Evolutionary conservation across 345 rosid species (phyloP).

Genomic region (Heritiera littoralis): DNA sequence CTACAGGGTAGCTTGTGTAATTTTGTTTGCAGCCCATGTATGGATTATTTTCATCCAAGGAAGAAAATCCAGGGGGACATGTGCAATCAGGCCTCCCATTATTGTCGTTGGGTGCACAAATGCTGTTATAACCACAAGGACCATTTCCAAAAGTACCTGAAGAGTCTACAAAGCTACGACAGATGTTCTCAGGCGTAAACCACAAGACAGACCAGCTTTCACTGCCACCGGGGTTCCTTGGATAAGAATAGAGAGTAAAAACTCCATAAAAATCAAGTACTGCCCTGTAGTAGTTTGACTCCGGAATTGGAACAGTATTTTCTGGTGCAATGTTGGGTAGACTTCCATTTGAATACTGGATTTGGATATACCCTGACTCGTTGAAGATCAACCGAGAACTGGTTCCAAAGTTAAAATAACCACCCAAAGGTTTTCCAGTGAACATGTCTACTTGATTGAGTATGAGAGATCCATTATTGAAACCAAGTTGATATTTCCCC

Average conservation of each 20-base stretch:
- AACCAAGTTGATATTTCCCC: slow-evolving; percentile 24
- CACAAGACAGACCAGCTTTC: background rate
- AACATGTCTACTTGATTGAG: slow-evolving; percentile 23
- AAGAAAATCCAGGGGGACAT: slow-evolving; percentile 13
- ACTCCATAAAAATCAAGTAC: slow-evolving; percentile 20
- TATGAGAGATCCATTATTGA: background rate
- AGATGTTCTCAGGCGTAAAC: background rate
- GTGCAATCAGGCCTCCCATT: slow-evolving; percentile 7
- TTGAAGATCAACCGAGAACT: slow-evolving; percentile 15
- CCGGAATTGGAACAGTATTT: background rate
- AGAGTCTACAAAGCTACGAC: background rate
- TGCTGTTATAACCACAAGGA: slow-evolving; percentile 20
- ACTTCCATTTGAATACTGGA: background rate
- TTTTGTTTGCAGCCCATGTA: slow-evolving; percentile 16
- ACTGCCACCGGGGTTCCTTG: background rate
- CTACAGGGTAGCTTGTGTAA: slow-evolving; percentile 7
- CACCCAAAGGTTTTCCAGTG: background rate
- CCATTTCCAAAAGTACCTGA: background rate
- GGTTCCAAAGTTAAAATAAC: background rate
- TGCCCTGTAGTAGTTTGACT: slow-evolving; percentile 12
- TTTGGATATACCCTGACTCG: slow-evolving; percentile 3
- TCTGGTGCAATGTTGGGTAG: background rate
- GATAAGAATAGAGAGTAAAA: slow-evolving; percentile 15
- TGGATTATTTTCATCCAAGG: slow-evolving; percentile 14
- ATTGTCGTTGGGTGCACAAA: background rate